These are phyloP conservation scores for Solanum etuberosum DNA, from an alignment of 257 asterid species.

Conservation along the genomic window DNA sequence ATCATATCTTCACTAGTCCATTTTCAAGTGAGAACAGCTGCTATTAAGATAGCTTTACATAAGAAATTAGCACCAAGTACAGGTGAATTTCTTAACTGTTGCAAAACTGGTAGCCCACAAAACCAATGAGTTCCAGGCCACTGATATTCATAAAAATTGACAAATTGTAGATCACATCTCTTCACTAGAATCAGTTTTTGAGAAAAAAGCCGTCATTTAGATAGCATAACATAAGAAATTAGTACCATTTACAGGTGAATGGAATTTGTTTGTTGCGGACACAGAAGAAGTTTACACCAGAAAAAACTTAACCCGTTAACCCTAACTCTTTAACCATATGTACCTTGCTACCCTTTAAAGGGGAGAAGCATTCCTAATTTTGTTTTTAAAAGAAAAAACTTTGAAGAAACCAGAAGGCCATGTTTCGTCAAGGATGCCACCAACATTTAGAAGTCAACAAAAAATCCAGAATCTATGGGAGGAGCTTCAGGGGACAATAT, in stretches of 20 bases:
- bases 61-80: neutral
- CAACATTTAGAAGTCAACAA: conserved; percentile 17
- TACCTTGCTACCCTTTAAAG: neutral
- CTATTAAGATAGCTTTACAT: neutral
- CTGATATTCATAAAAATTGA: neutral
- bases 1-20: neutral
- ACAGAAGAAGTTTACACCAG: neutral
- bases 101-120: neutral
- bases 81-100: neutral
- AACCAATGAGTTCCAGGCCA: neutral
- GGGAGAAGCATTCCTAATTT: neutral
- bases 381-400: neutral
- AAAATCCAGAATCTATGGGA: conserved; percentile 21
- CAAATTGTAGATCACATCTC: neutral
- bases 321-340: neutral
- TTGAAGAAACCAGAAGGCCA: neutral
- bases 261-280: neutral
- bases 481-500: conserved; percentile 33
- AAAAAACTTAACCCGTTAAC: neutral
- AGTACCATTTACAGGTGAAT: neutral
- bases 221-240: neutral
- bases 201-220: neutral
- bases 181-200: neutral
- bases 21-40: neutral
- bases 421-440: neutral